A percentile compares a stretch with the other conserved stretches of the same genome.
Evolutionary conservation across 2,329 filamentous ascomycete species (phyloP).

Genomic region (Sphaerulina vaccinii): DNA sequence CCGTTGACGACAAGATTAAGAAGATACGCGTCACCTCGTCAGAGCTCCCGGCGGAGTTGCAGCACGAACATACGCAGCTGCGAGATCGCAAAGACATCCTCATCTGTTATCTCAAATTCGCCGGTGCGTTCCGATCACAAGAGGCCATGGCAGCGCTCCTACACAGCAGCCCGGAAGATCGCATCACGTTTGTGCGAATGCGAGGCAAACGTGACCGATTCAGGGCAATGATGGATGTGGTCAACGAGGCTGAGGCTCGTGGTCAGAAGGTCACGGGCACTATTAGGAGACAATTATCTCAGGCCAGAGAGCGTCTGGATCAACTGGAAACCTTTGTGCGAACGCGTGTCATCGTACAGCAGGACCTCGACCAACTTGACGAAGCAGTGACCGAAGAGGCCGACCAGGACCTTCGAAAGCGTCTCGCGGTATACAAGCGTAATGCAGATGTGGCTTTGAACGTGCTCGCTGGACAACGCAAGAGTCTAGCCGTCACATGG

Average conservation of each 20-base stretch:
- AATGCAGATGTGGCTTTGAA: neutral
- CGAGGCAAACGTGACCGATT: neutral
- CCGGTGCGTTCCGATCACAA: conserved; percentile 1
- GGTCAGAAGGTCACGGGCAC: too few species aligned
- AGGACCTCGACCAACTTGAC: conserved; percentile 7
- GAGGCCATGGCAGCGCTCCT: conserved; percentile 12
- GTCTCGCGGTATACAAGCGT: neutral
- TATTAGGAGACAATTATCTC: neutral
- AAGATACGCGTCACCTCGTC: neutral
- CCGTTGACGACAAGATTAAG: neutral
- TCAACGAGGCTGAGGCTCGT: neutral
- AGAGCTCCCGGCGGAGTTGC: neutral
- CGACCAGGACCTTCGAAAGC: neutral
- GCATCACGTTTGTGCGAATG: conserved; percentile 2
- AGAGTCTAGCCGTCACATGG: neutral
- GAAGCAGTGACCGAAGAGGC: neutral
- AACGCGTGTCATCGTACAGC: conserved; percentile 1
- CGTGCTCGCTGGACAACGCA: neutral
- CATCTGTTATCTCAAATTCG: neutral
- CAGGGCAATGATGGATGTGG: neutral
- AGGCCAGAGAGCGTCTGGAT: neutral
- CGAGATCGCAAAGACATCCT: neutral
- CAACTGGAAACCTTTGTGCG: neutral
- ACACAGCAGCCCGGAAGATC: conserved; percentile 2
- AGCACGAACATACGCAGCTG: neutral